phyloP scores from a whole-genome alignment of 2,329 filamentous ascomycete species.

The Arthrocladium fulminans region DNA sequence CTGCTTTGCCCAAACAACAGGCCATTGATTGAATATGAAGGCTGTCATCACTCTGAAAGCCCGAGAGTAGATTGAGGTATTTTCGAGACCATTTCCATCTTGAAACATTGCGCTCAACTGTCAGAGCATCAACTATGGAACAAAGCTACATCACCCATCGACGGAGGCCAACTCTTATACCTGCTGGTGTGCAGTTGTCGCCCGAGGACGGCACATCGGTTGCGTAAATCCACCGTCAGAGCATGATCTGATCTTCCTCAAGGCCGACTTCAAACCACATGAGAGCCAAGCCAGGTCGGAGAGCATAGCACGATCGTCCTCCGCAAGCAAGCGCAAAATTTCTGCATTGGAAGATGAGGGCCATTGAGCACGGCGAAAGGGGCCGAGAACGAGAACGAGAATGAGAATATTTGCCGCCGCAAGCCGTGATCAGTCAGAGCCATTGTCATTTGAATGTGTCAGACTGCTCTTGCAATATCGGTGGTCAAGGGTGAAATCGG shows the following conservation, averaged over 20 bases:
- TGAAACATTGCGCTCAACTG: no score
- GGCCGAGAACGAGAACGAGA: background rate
- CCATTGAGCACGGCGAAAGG: background rate
- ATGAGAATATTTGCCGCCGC: no score
- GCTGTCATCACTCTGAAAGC: no score
- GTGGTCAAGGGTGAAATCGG: no score
- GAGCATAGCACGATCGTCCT: background rate
- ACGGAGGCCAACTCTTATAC: constrained; percentile 7
- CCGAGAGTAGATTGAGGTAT: no score
- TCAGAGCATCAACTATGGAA: background rate
- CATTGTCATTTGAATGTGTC: no score
- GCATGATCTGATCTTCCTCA: background rate
- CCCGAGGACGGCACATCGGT: constrained; percentile 6
- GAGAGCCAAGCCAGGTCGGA: background rate
- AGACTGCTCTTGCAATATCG: no score
- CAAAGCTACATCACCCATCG: constrained; percentile 7
- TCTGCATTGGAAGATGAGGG: background rate
- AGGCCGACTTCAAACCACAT: background rate
- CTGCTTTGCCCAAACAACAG: no score
- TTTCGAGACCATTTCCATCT: no score
- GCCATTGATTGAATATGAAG: no score
- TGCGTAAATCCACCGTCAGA: constrained; percentile 1
- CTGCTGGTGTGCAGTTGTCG: background rate
- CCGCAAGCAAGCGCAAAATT: background rate
- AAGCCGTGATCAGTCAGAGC: no score